A percentile compares a stretch with the other conserved stretches of the same genome.
Evolutionary conservation across 148 eudicot species (phyloP).

Genomic region (Euryodendron excelsum): DNA sequence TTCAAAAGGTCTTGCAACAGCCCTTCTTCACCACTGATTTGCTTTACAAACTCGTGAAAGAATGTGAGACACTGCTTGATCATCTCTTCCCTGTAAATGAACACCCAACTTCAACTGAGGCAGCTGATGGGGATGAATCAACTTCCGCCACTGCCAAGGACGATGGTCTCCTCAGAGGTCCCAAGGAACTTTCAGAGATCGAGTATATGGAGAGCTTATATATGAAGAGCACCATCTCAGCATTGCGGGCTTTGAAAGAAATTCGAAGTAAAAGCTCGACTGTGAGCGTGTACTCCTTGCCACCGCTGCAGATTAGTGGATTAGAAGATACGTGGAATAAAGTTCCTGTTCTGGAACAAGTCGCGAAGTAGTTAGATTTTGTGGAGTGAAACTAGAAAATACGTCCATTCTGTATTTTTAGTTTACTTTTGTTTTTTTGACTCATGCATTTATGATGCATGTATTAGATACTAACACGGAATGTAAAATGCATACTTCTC

Average conservation of each 20-base stretch:
- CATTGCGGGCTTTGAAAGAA: slow-evolving; percentile 63
- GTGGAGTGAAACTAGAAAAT: not conserved
- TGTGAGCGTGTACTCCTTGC: slow-evolving; percentile 73
- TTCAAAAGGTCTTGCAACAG: slow-evolving; percentile 79
- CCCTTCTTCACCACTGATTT: slow-evolving; percentile 90
- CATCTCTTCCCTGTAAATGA: slow-evolving; percentile 50
- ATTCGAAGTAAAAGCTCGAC: slow-evolving; percentile 83
- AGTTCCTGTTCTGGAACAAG: slow-evolving; percentile 48
- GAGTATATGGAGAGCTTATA: slow-evolving; percentile 72
- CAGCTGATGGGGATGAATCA: slow-evolving; percentile 24
- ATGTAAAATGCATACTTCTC: too few species aligned
- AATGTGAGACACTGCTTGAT: slow-evolving; percentile 75
- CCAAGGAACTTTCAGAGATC: slow-evolving; percentile 72
- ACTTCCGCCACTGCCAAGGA: slow-evolving; percentile 19
- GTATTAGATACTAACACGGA: too few species aligned
- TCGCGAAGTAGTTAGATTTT: slow-evolving; percentile 36
- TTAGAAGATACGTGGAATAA: slow-evolving; percentile 68
- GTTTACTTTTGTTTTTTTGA: slow-evolving; percentile 9
- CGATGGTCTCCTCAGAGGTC: slow-evolving; percentile 30
- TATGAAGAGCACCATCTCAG: slow-evolving; percentile 77
- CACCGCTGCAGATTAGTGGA: slow-evolving; percentile 61
- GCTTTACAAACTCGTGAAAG: slow-evolving; percentile 74
- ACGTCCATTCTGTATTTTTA: not conserved
- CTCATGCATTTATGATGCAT: not conserved
- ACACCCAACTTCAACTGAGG: slow-evolving; percentile 27